Percentiles rank a stretch among this genome's conserved stretches.
Evolutionary conservation across 208 protist genomes (phyloP).

Genomic region (Leishmania tropica): DNA sequence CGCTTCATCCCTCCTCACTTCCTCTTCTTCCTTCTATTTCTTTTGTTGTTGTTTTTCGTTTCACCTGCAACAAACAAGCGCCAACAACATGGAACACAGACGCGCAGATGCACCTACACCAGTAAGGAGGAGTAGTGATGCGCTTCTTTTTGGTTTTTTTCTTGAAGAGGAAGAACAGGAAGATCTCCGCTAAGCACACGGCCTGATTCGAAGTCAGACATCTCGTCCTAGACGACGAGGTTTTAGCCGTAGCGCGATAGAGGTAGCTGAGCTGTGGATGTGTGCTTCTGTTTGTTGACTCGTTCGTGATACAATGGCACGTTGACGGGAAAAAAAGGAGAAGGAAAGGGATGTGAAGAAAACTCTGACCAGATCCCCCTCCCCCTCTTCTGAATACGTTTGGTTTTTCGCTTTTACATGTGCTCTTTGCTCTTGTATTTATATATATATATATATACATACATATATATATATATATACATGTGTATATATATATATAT

Average conservation of each 20-base stretch:
- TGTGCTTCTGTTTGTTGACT: not conserved
- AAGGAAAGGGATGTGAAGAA: not conserved
- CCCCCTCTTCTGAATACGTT: not conserved
- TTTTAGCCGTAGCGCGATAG: not conserved
- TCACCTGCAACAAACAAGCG: not conserved
- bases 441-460: too few species aligned
- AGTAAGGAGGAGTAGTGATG: not conserved
- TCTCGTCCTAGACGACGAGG: not conserved
- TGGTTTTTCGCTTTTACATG: too few species aligned
- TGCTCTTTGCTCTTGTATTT: too few species aligned
- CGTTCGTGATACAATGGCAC: not conserved
- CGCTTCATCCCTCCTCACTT: not conserved
- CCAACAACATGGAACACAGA: not conserved
- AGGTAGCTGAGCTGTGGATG: not conserved
- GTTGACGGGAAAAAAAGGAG: not conserved
- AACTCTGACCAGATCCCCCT: not conserved
- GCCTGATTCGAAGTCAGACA: not conserved
- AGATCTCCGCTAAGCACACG: not conserved
- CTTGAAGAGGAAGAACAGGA: not conserved
- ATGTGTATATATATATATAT: too few species aligned
- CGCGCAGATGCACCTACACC: not conserved
- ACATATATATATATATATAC: too few species aligned
- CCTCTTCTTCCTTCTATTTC: not conserved
- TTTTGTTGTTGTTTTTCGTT: not conserved
- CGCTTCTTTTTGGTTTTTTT: not conserved